These are phyloP conservation scores for Zychaea mexicana DNA, from an alignment of 371 early-diverging fungal genomes.

Conservation along the genomic window DNA sequence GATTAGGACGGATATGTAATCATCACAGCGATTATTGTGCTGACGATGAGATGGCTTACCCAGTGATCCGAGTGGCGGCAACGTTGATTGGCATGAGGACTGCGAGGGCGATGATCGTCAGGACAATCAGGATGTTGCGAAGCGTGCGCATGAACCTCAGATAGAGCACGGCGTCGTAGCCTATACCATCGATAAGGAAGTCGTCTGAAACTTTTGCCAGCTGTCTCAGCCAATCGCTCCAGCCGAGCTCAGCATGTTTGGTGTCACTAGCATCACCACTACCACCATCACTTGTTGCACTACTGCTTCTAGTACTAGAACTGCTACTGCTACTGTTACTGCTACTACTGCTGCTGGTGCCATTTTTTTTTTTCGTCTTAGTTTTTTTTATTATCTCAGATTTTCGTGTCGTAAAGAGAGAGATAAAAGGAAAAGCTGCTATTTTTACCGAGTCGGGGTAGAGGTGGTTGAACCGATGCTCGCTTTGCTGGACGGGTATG, in stretches of 20 bases:
- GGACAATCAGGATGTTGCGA: constrained; percentile 53
- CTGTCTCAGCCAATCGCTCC: constrained; percentile 70
- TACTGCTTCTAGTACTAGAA: neutral
- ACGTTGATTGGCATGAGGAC: constrained; percentile 67
- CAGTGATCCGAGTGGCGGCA: constrained; percentile 47
- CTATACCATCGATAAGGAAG: constrained; percentile 65
- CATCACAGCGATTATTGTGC: no score
- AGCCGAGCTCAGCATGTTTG: constrained; percentile 25
- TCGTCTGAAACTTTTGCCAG: constrained; percentile 61
- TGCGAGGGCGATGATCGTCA: constrained; percentile 62
- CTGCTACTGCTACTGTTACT: neutral
- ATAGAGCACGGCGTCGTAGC: constrained; percentile 80
- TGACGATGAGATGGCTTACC: no score
- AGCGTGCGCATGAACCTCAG: constrained; percentile 71
- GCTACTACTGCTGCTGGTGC: neutral
- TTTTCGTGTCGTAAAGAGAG: neutral
- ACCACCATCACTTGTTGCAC: constrained; percentile 43
- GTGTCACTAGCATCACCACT: constrained; percentile 8
- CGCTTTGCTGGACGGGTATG: constrained; percentile 37
- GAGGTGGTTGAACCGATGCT: neutral
- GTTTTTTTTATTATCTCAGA: neutral
- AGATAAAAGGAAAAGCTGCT: no score
- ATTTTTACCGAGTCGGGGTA: no score
- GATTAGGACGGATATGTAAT: neutral
- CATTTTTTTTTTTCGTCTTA: neutral